Evolutionary conservation across 2,329 filamentous ascomycete species (phyloP).

Genomic region (Penicillium sp.): DNA sequence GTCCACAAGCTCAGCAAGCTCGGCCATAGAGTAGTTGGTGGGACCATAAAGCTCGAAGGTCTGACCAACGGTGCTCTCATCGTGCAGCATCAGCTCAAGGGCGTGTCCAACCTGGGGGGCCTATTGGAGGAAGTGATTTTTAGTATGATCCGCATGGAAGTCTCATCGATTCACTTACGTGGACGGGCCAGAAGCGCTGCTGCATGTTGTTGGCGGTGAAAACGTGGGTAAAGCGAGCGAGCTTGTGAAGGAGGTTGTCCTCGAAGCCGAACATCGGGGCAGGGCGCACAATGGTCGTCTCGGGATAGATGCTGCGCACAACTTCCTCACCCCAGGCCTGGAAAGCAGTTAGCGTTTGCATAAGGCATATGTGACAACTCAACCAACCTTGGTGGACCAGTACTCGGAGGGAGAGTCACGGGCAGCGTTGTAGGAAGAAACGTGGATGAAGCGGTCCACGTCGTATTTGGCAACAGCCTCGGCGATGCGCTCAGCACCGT

Average conservation of each 20-base stretch:
- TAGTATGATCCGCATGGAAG: neutral
- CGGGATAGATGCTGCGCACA: constrained; percentile 86
- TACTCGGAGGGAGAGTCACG: constrained; percentile 82
- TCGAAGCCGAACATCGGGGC: constrained; percentile 95
- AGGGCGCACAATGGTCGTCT: constrained; percentile 94
- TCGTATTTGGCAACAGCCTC: constrained; percentile 98
- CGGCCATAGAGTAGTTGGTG: constrained; percentile 84
- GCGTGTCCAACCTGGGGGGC: constrained; percentile 88
- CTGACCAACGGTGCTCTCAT: constrained; percentile 86
- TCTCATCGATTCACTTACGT: constrained; percentile 60
- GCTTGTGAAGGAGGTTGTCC: constrained; percentile 84
- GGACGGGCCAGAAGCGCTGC: constrained; percentile 87
- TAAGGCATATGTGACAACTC: neutral
- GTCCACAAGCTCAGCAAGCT: constrained; percentile 87
- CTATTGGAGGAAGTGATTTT: constrained; percentile 47
- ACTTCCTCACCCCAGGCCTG: constrained; percentile 80
- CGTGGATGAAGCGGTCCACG: constrained; percentile 92
- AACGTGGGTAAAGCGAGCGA: constrained; percentile 78
- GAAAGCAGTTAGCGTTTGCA: constrained; percentile 15
- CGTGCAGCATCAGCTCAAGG: constrained; percentile 85
- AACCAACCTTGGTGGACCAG: constrained; percentile 79
- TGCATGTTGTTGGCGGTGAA: constrained; percentile 93
- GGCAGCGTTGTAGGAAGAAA: constrained; percentile 91
- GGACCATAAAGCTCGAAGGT: constrained; percentile 96
- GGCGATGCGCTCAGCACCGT: constrained; percentile 87